These are phyloP conservation scores for Kodamaea kaohsiungensis DNA, from an alignment of 805 yeast species.

Conservation along the genomic window DNA sequence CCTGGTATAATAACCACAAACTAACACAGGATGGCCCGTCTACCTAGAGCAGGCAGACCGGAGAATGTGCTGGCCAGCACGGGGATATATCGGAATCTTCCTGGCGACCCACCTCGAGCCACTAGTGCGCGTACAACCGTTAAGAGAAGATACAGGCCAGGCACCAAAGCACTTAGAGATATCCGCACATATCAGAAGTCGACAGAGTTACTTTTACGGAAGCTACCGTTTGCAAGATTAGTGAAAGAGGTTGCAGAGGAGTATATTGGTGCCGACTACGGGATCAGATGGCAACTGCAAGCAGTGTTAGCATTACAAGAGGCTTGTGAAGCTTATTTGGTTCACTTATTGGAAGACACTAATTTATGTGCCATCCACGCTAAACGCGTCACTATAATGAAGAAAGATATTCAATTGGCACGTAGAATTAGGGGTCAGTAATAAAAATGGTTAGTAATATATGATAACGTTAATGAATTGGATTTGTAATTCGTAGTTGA, in stretches of 20 bases:
- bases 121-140: conserved; percentile 19
- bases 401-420: conserved; percentile 78
- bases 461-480: not conserved
- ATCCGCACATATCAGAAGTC: conserved; percentile 67
- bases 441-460: conserved; percentile 7
- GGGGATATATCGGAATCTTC: conserved; percentile 49
- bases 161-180: conserved; percentile 66
- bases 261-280: conserved; percentile 53
- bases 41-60: conserved; percentile 6
- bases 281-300: conserved; percentile 75
- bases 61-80: conserved; percentile 15
- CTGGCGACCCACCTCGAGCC: conserved; percentile 52
- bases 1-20: not conserved
- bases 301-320: conserved; percentile 79
- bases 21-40: conserved; percentile 8
- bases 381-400: conserved; percentile 82
- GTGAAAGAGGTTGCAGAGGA: conserved; percentile 73
- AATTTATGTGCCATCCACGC: conserved; percentile 79
- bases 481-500: too few species aligned
- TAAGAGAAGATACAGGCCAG: conserved; percentile 57
- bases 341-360: conserved; percentile 74
- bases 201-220: conserved; percentile 66
- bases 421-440: conserved; percentile 67
- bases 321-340: conserved; percentile 76
- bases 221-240: conserved; percentile 75